Base-by-base conservation (phyloP, 2,329 filamentous ascomycete species). In the Sporothrix mexicana region DNA sequence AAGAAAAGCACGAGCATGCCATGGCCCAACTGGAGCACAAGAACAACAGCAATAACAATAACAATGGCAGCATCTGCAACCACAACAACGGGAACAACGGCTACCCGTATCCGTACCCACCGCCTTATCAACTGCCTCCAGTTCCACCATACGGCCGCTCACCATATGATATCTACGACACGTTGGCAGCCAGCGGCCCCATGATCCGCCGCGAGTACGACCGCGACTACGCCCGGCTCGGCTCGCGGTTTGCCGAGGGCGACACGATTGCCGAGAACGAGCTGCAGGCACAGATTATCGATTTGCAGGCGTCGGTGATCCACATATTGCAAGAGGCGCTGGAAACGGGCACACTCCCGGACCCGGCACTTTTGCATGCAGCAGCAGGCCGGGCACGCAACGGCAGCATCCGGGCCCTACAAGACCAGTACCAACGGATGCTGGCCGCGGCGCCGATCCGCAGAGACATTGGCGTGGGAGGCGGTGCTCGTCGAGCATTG, bases 261-360 rank as follows among this genome's bases (percentile, higher is more conserved):
- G 81, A 82, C 74, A 53, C 77, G 49, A 73, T 80, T 30, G 78
- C 80, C 1, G 80, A 82, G 72, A 81, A 78, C 72, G 78, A 80
- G 69, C 78, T 82, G 36, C 81, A 83, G 75, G 77, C 77, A 10
- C 80, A 81, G 68, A 78, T 82, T 68, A 82, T 82, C 57, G 78
- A 79, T 13, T 77, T 83, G 49, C 81, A 83, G 73, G 76, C 79
- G 55, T 81, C 79, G 4, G 80, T 83, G 68, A 82, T 83, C 72
- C 76, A 76, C n/a, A 76, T 82, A 57, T 78, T 82, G 12, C 79
- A 82, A 69, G 80, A 81, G 10, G 80, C 81, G 5, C 77, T 83
- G 30, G 72, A 77, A 25, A 80, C 78, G 41, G 80, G 80, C 3
- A 75, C 75, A 0, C 75, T 75, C 6, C 77, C 77, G 10, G 80